These are phyloP conservation scores for Drechslerella stenobrocha DNA, from an alignment of 2,329 filamentous ascomycete species.

Conservation along the genomic window DNA sequence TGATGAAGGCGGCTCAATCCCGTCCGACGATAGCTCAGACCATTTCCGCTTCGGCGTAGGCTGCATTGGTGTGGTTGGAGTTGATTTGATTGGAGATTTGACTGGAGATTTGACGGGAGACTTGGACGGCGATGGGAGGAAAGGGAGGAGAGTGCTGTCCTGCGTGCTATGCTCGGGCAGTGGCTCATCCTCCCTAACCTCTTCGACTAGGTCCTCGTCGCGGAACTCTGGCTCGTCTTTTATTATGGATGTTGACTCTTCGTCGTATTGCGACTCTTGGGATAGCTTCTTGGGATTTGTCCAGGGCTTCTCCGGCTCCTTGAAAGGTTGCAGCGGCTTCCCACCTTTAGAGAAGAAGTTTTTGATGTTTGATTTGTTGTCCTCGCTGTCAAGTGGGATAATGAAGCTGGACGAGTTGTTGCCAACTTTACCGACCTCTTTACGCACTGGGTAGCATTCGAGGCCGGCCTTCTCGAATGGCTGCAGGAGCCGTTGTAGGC, in stretches of 20 bases:
- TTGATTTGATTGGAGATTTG: constrained; percentile 53
- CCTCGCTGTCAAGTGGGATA: constrained; percentile 76
- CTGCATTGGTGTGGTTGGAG: constrained; percentile 50
- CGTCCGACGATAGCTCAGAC: constrained; percentile 37
- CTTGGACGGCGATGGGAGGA: constrained; percentile 33
- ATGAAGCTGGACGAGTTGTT: constrained; percentile 85
- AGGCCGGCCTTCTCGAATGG: constrained; percentile 74
- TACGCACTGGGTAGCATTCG: constrained; percentile 81
- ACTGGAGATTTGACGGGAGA: constrained; percentile 50
- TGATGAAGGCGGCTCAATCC: constrained; percentile 51
- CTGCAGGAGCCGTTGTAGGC: constrained; percentile 76
- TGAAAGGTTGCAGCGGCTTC: constrained; percentile 37
- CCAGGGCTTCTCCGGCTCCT: constrained; percentile 46
- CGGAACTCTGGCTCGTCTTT: constrained; percentile 16
- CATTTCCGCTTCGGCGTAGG: constrained; percentile 43
- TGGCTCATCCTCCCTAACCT: constrained; percentile 49
- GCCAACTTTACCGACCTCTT: constrained; percentile 90
- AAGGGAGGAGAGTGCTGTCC: constrained; percentile 8
- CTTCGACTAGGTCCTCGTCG: constrained; percentile 49
- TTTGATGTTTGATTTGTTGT: constrained; percentile 90
- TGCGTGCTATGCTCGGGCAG: constrained; percentile 13
- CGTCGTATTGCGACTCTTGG: constrained; percentile 40
- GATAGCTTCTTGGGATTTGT: constrained; percentile 31
- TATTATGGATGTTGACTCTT: constrained; percentile 39
- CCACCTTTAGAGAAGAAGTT: constrained; percentile 76